Base-by-base conservation (phyloP, 176 grass and related monocot species). In the Themeda triandra region DNA sequence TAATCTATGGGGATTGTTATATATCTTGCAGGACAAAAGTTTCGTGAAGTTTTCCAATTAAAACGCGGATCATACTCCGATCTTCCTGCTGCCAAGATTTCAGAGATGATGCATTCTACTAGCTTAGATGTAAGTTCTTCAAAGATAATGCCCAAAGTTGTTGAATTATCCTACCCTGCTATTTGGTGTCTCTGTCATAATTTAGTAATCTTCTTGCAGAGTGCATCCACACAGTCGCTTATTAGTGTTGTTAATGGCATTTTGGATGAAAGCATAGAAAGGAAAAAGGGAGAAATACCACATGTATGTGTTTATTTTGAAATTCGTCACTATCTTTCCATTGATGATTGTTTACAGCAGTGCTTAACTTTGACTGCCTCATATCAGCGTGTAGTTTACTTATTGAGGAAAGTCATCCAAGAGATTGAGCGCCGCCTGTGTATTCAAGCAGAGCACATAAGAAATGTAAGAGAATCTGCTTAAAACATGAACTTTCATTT, bases 371-470 rank as follows among this genome's bases (percentile, higher is more conserved):
- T 85, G 82, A 68, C 77, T 66, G 76, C 58, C 27, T 89, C 76
- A 77, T 77, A 18, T 42, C 84, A 99, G 93, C 92, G 96, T 83
- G 91, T 99, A 76, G 93, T 93, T 79, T 99, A 80, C 75, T 71
- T 99, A 78, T 48, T 99, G 84, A 87, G 91, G 83, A 99, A 99
- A 92, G 93, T 99, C 45, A 84, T 99, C 53, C 93, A 94, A 87
- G 96, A 99, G 81, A 94, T 99, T 17, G 96, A 99, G 82, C 83
- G 84, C 5, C 96, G 96, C 44, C 88, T 99, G 27, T 95, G 83
- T 85, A 92, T 92, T 85, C 96, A 99, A 93, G 91, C 93, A 81
- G 96, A 99, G 32, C 93, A 99, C 83, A 99, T 96, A 89, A 88
- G 89, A 96, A 96, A 87, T 86, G 96, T 99, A 94, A 94, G 86